A percentile compares a stretch with the other conserved stretches of the same genome.
Evolutionary conservation across 1,284 basidiomycete species (phyloP).

Genomic region (Athelia psychrophila): DNA sequence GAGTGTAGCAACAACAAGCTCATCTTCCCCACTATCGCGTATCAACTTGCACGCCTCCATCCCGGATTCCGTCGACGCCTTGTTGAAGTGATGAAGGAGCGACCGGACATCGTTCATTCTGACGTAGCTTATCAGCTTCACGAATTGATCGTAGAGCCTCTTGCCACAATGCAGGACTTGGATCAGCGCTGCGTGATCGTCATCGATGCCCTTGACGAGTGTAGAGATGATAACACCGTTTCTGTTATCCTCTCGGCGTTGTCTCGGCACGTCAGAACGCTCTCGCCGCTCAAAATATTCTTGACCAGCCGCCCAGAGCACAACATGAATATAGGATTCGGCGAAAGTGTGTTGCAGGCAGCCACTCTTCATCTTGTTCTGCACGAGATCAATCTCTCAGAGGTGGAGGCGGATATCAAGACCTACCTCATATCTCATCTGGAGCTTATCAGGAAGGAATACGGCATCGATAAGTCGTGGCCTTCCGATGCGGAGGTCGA

Average conservation of each 20-base stretch:
- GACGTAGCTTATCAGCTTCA: not conserved
- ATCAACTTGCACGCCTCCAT: not conserved
- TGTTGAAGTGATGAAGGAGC: not conserved
- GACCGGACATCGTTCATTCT: not conserved
- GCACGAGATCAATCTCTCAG: not conserved
- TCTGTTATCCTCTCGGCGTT: not conserved
- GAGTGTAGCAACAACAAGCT: not conserved
- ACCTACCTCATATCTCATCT: not conserved
- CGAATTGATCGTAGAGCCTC: not conserved
- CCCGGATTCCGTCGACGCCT: not conserved
- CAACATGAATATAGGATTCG: not conserved
- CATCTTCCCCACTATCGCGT: not conserved
- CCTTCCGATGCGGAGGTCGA: not conserved
- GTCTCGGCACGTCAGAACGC: not conserved
- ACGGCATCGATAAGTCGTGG: not conserved
- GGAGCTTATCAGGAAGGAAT: not conserved
- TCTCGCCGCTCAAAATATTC: slow-evolving; percentile 1
- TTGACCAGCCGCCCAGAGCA: not conserved
- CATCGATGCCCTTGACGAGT: slow-evolving; percentile 1
- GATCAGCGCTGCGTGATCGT: not conserved
- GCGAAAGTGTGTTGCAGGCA: not conserved
- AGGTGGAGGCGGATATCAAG: not conserved
- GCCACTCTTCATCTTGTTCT: not conserved
- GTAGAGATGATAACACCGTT: not conserved
- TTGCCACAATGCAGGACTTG: not conserved